Conservation (phyloP, 1,139 yeast species). For the Wickerhamiella infanticola region DNA sequence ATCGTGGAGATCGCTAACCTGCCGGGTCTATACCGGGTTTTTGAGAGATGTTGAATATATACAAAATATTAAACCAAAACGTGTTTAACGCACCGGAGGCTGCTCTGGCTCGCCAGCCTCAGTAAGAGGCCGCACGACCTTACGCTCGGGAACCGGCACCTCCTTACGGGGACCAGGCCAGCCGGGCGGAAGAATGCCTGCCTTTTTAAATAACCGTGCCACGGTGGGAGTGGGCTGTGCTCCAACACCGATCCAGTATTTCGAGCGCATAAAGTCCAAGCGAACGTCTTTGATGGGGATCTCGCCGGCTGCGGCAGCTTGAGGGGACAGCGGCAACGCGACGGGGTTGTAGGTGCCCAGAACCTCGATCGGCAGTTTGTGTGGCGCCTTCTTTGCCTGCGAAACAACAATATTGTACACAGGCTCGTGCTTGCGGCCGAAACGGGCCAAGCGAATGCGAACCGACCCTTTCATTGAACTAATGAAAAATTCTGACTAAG, state of each 20-base stretch:
- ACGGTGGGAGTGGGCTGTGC: conserved; percentile 88
- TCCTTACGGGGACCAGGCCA: conserved; percentile 38
- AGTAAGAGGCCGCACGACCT: conserved; percentile 6
- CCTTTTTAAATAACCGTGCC: conserved; percentile 54
- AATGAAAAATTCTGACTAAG: background rate
- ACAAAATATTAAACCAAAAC: background rate
- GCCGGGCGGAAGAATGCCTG: conserved; percentile 41
- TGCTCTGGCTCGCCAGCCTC: conserved; percentile 8
- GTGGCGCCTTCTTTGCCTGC: conserved; percentile 51
- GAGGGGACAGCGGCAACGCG: conserved; percentile 53
- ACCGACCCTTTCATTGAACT: conserved; percentile 24
- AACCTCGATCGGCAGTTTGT: conserved; percentile 82
- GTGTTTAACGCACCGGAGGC: conserved; percentile 11
- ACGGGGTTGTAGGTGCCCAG: conserved; percentile 86
- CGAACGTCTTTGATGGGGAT: conserved; percentile 62
- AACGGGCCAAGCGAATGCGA: conserved; percentile 75
- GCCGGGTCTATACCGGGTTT: conserved; percentile 81
- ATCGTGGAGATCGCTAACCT: conserved; percentile 78
- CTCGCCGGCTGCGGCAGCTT: conserved; percentile 35
- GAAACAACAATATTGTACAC: conserved; percentile 86
- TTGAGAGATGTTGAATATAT: conserved; percentile 60
- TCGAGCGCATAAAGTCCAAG: conserved; percentile 78
- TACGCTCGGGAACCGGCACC: conserved; percentile 9
- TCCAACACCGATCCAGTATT: conserved; percentile 98
- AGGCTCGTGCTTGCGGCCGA: conserved; percentile 82